Evolutionary conservation across 1,284 basidiomycete species (phyloP), one percentile per base, ranked within the genome.

Genomic region (Cryptococcus sp.): DNA sequence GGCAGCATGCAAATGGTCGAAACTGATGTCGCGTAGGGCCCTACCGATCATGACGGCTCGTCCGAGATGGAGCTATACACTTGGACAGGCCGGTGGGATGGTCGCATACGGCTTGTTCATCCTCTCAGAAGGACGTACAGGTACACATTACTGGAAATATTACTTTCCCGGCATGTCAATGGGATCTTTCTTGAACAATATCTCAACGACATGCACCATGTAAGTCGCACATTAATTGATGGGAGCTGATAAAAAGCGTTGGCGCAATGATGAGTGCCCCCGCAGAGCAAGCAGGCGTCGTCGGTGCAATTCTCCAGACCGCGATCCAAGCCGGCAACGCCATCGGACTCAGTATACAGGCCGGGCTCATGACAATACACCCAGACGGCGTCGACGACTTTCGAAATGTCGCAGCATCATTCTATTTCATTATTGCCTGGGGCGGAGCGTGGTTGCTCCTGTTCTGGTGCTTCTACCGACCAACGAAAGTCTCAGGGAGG

Each of bases 341-440:
- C 29, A 59, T 77, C 46, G 74, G 63, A 17, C 66, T 77, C 17
- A 65, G 68, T 22, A 63, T 74, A 40, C 73, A 77, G 57, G 73
- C 75, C 5, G 76, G 75, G 11, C 65, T 77, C 16, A 52, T 76
- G 29, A 74, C 74, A 2, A 61, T 71, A 46, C 61, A 72, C 52
- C 55, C 64, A 5, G 73, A 69, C 44, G 58, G 62, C 4, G 46
- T 76, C n/a, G 41, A 49, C 11, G 70, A 76, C 52, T 70, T 62
- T 45, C 45, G 43, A 39, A 75, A 76, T 46, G 62, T 72, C 48
- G 57, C 69, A 40, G 66, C 65, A 7, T 62, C 59, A 0, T 74
- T 67, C 49, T 71, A 68, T 46, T 77, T 78, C 60, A 61, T 69
- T 50, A 54, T 75, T 3, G 76, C 74, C 6, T 77, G 76, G 76